Conservation (phyloP, 306 rosid genomes). For the Cucumis melo region DNA sequence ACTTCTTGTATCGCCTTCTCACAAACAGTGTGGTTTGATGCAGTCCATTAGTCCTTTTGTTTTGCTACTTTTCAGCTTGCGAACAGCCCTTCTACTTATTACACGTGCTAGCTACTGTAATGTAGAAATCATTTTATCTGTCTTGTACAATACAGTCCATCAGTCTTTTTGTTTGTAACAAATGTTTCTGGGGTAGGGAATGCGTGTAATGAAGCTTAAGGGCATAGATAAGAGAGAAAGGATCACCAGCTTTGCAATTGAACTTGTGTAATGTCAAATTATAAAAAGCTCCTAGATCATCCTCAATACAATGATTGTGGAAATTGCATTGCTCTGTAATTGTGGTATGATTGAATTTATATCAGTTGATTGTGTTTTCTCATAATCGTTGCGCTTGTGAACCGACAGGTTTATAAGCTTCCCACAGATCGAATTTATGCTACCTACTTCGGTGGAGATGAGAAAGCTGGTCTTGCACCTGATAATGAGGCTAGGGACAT, state of each 20-base stretch:
- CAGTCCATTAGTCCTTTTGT: neutral
- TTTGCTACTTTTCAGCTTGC: neutral
- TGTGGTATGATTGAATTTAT: neutral
- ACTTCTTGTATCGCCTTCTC: neutral
- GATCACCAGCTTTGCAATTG: neutral
- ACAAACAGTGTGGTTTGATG: neutral
- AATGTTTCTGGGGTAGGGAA: no score
- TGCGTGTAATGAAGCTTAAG: neutral
- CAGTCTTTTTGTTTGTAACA: neutral
- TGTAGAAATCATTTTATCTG: neutral
- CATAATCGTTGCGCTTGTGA: neutral
- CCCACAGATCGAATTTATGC: constrained; percentile 68
- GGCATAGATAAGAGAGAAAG: neutral
- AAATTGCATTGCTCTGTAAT: neutral
- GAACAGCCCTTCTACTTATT: neutral
- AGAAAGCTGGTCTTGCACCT: constrained; percentile 73
- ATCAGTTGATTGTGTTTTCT: neutral
- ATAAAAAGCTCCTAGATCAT: neutral
- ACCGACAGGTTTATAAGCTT: constrained; percentile 61
- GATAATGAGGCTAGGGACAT: constrained; percentile 73
- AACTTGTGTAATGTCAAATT: neutral
- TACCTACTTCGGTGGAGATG: constrained; percentile 93
- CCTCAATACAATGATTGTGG: neutral
- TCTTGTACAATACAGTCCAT: neutral
- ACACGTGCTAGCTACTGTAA: neutral